phyloP scores from a whole-genome alignment of 2,329 filamentous ascomycete genomes.

The Xylariaceae sp. region DNA sequence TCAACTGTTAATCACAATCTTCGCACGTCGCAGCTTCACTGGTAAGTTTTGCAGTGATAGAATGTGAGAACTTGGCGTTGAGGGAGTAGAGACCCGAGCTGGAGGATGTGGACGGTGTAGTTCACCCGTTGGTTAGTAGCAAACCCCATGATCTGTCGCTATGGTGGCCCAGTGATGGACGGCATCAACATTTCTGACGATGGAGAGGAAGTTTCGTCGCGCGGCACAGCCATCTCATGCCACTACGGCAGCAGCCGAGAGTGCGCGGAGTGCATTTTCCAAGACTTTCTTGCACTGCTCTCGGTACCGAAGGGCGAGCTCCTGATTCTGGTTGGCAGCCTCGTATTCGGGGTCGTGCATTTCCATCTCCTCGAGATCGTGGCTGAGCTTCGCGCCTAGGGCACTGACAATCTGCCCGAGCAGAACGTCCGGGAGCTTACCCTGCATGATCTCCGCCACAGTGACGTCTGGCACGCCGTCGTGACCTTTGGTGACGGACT shows the following conservation, averaged over 20 bases:
- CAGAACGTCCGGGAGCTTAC: conserved; percentile 35
- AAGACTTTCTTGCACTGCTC: conserved; percentile 41
- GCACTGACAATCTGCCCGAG: conserved; percentile 24
- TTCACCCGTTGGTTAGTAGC: too few relatives aligned
- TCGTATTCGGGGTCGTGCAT: conserved; percentile 31
- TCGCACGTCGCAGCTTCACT: too few relatives aligned
- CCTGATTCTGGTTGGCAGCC: conserved; percentile 35
- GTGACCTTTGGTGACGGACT: conserved; percentile 20
- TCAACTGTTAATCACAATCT: too few relatives aligned
- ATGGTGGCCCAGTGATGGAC: too few relatives aligned
- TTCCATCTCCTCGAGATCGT: conserved; percentile 40
- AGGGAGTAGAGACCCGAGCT: too few relatives aligned
- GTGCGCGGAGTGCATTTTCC: conserved; percentile 30
- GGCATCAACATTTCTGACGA: too few relatives aligned
- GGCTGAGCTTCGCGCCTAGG: conserved; percentile 30
- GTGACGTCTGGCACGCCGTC: conserved; percentile 14
- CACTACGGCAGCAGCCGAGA: conserved; percentile 11
- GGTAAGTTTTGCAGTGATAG: too few relatives aligned
- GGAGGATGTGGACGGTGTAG: too few relatives aligned
- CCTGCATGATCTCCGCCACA: conserved; percentile 34
- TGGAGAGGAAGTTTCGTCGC: too few relatives aligned
- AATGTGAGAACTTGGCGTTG: too few relatives aligned
- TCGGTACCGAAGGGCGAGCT: conserved; percentile 41
- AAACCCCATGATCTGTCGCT: too few relatives aligned
- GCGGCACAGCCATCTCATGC: background rate